These are phyloP conservation scores for Bipolaris sorokiniana DNA, from an alignment of 2,329 filamentous ascomycete species.

Conservation along the genomic window DNA sequence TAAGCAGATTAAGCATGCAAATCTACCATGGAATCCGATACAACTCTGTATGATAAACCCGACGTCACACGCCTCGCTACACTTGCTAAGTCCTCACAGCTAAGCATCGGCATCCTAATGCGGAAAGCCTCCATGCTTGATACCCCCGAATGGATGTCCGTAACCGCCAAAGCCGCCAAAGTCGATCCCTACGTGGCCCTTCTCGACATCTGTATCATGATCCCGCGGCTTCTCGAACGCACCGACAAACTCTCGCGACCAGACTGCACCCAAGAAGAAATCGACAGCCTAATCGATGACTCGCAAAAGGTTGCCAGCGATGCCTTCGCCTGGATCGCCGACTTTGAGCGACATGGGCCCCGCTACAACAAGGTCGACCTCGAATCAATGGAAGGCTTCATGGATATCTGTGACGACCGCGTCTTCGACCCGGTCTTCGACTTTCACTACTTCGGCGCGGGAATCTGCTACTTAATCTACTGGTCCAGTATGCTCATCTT, in stretches of 20 bases:
- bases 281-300: conserved; percentile 36
- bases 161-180: conserved; percentile 40
- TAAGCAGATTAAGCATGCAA: conserved; percentile 37
- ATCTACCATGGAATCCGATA: conserved; percentile 47
- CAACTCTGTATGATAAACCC: conserved; percentile 34
- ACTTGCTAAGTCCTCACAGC: conserved; percentile 25
- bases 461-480: conserved; percentile 46
- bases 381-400: conserved; percentile 33
- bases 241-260: conserved; percentile 30
- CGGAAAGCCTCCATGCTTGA: conserved; percentile 47
- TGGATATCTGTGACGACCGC: conserved; percentile 33
- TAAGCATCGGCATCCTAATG: conserved; percentile 44
- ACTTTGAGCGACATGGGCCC: conserved; percentile 40
- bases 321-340: conserved; percentile 39
- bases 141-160: conserved; percentile 40
- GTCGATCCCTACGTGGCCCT: conserved; percentile 43
- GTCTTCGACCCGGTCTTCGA: conserved; percentile 40
- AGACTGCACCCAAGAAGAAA: conserved; percentile 16
- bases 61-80: neutral
- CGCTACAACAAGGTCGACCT: conserved; percentile 37
- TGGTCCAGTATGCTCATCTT: conserved; percentile 48
- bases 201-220: conserved; percentile 41
- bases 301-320: conserved; percentile 33
- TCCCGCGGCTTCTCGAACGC: conserved; percentile 45
- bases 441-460: conserved; percentile 42